Base-by-base conservation (phyloP, 169 alveolate species). In the Eimeria sp. region DNA sequence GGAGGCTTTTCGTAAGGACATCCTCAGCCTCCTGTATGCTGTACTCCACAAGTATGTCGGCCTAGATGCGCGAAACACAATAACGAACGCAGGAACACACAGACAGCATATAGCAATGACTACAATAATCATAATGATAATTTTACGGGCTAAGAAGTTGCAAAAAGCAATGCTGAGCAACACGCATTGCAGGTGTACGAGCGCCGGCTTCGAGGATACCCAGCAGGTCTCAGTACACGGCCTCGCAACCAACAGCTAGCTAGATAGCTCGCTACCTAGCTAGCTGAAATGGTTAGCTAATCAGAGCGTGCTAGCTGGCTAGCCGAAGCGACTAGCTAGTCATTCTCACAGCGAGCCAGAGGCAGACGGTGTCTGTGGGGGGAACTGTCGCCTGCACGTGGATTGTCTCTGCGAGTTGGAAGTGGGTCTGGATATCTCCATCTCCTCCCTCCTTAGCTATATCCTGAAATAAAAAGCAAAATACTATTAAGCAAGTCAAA, bases 11-110 rank as follows among this genome's bases (percentile, higher is more conserved):
- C 72, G 95, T 96, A 60, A 98, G 90, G 77, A 98, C 97, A 40
- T 97, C 98, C n/a, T 91, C 95, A 60, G 99, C 99, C 76, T 98
- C 99, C 52, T 98, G 97, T 74, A 98, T 88, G 30, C 99, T 97
- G 89, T 98, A 98, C 95, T 98, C 99, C 64, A 98, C 98, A 97
- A 98, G 90, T 16, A 98, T 98, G 89, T 98, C 98, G 60, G 99
- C 99, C 99, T 98, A 88, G 46, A 74, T 95, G 64, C 83, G 85
- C 40, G 80, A 87, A 20, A 33, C 58, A 30, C 49, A 58, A 54
- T n/a, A 71, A 52, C 78, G n/a, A 60, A 54, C n/a, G 58, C 58
- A 33, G 60, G 68, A n/a, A 43, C 16, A 56, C 56, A 20, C 33
- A 74, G 56, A n/a, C 4, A 43, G 49, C 33, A 74, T 33, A n/a